These are phyloP conservation scores for Leccinum variicolor DNA, from an alignment of 768 basidiomycete genomes.

Conservation along the genomic window DNA sequence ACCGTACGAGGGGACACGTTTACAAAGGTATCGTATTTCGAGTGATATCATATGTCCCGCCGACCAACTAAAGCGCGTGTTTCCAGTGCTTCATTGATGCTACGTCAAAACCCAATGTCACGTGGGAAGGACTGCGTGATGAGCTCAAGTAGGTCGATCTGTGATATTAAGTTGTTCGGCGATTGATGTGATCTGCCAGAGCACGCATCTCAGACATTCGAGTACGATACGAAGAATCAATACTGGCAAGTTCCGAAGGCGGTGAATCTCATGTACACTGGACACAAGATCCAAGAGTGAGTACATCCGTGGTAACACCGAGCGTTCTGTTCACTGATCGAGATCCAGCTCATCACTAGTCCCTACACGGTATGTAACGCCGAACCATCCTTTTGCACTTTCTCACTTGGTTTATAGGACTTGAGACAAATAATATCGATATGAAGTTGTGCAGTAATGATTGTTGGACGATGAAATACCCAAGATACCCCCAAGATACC, in stretches of 20 bases:
- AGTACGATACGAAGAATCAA: slow-evolving; percentile 6
- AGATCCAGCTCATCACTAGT: slow-evolving; percentile 9
- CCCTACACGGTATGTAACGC: slow-evolving; percentile 7
- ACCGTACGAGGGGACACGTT: slow-evolving; percentile 16
- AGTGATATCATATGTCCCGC: neutral
- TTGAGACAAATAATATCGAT: slow-evolving; percentile 11
- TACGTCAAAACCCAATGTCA: slow-evolving; percentile 6
- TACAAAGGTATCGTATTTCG: slow-evolving; percentile 16
- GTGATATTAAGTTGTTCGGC: neutral
- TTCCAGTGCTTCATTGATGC: slow-evolving; percentile 19
- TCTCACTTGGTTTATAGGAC: slow-evolving; percentile 8
- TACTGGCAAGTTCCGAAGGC: neutral
- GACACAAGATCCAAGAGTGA: slow-evolving; percentile 23
- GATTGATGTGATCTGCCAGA: slow-evolving; percentile 4
- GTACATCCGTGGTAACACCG: slow-evolving; percentile 3
- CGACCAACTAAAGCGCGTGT: neutral
- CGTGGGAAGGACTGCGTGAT: slow-evolving; percentile 21
- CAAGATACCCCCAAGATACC: neutral
- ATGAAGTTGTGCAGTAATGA: neutral
- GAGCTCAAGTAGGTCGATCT: slow-evolving; percentile 11
- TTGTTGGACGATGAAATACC: neutral
- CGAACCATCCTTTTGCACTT: slow-evolving; percentile 29
- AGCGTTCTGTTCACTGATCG: neutral
- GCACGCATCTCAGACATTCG: slow-evolving; percentile 12
- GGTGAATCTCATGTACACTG: neutral